Evolutionary conservation across 208 protist genomes (phyloP).

Genomic region (Acanthamoeba castellanii): DNA sequence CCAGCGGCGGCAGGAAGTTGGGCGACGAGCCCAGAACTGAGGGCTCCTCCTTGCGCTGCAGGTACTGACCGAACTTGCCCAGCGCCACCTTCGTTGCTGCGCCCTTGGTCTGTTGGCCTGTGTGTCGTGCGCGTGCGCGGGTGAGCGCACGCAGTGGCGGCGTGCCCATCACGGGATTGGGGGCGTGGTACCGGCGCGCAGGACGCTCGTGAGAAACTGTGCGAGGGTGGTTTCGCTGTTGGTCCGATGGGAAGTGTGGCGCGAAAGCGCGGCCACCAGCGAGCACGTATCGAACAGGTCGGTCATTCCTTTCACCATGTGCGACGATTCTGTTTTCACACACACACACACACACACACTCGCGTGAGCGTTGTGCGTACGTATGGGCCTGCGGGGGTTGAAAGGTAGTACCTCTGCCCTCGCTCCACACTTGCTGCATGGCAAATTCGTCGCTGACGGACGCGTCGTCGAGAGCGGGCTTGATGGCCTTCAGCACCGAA

Average conservation of each 20-base stretch:
- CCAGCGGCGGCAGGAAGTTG: conserved; percentile 24
- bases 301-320: conserved; percentile 20
- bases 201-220: conserved; percentile 3
- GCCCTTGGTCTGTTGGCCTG: conserved; percentile 18
- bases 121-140: too few species aligned
- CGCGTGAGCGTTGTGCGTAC: too few species aligned
- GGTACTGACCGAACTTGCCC: not conserved
- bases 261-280: conserved; percentile 2
- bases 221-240: not conserved
- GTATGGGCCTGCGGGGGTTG: not conserved
- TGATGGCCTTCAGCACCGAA: conserved; percentile 32
- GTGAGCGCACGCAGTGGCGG: not conserved
- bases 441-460: not conserved
- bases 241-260: not conserved
- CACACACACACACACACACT: not conserved
- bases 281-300: conserved; percentile 1
- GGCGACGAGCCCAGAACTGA: not conserved
- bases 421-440: conserved; percentile 1
- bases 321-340: not conserved
- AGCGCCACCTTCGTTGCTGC: conserved; percentile 1
- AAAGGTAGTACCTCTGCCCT: not conserved
- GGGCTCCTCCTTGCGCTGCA: not conserved
- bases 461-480: not conserved
- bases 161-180: not conserved
- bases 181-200: not conserved